Percentiles rank a stretch among this genome's conserved stretches.
phyloP scores from a whole-genome alignment of 2,329 filamentous ascomycete genomes.

The Verticillium isaacii region DNA sequence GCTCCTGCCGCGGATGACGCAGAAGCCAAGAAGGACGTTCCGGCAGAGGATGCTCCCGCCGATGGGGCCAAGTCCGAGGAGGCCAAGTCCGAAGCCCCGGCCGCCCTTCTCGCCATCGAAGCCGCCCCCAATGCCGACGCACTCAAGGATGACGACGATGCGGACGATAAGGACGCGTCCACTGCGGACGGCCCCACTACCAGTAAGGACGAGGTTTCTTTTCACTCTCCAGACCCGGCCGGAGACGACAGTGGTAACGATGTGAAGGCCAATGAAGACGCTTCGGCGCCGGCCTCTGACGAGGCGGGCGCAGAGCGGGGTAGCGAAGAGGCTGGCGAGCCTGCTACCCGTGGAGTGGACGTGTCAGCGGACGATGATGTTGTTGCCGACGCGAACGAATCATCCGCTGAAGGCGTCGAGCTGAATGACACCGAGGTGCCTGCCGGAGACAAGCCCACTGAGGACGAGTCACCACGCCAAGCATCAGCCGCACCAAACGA shows the following conservation, averaged over 20 bases:
- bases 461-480: not conserved
- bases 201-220: slow-evolving; percentile 3
- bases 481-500: not conserved
- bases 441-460: not conserved
- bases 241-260: not conserved
- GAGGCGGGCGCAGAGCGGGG: slow-evolving; percentile 3
- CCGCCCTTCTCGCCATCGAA: not conserved
- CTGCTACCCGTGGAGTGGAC: not conserved
- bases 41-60: not conserved
- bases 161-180: not conserved
- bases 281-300: not conserved
- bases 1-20: not conserved
- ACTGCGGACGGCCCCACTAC: not conserved
- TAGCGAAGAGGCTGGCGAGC: not conserved
- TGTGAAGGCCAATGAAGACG: slow-evolving; percentile 4
- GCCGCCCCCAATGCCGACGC: not conserved
- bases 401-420: not conserved
- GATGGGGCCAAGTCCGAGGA: not conserved
- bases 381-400: not conserved
- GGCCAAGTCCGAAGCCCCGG: not conserved
- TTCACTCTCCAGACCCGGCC: not conserved
- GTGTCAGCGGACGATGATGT: not conserved
- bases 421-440: slow-evolving; percentile 7
- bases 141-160: not conserved
- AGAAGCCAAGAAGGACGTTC: not conserved